These are phyloP conservation scores for Saposhnikovia divaricata DNA, from an alignment of 129 eudicot genomes.

Conservation along the genomic window DNA sequence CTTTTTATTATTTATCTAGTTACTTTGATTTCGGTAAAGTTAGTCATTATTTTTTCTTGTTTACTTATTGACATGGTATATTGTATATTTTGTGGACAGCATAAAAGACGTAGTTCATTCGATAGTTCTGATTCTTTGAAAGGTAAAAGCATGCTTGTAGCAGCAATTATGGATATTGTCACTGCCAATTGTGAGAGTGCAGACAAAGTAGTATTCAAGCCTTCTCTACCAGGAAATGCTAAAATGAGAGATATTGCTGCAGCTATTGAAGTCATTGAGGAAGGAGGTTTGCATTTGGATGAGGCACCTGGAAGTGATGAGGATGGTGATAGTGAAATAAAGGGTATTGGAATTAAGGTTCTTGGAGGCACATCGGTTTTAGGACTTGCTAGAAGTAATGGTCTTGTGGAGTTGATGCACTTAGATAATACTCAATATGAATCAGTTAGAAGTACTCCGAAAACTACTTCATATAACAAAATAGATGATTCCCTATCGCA, in stretches of 20 bases:
- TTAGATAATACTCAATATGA: conserved; percentile 16
- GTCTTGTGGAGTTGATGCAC: conserved; percentile 32
- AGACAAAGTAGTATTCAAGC: conserved; percentile 39
- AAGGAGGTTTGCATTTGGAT: conserved; percentile 80
- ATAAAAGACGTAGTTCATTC: conserved; percentile 47
- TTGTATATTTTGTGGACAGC: conserved; percentile 53
- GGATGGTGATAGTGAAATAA: conserved; percentile 63
- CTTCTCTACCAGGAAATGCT: conserved; percentile 71
- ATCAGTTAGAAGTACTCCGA: conserved; percentile 20
- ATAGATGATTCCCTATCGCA: conserved; percentile 30
- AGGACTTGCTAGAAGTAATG: conserved; percentile 61
- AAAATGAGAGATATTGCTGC: conserved; percentile 87
- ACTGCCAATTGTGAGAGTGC: conserved; percentile 72
- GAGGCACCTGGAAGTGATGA: conserved; percentile 55
- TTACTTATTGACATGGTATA: conserved; percentile 16
- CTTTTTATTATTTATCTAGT: not conserved
- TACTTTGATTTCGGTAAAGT: not conserved
- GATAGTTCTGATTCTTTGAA: conserved; percentile 69
- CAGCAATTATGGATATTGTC: conserved; percentile 95
- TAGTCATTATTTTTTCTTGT: not conserved
- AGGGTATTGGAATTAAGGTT: conserved; percentile 92
- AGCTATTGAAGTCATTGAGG: conserved; percentile 82
- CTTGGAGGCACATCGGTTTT: conserved; percentile 90
- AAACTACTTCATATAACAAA: conserved; percentile 36
- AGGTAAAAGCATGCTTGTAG: conserved; percentile 98